Base-by-base conservation (phyloP, 106 monocot species). In the Posidonia australis region DNA sequence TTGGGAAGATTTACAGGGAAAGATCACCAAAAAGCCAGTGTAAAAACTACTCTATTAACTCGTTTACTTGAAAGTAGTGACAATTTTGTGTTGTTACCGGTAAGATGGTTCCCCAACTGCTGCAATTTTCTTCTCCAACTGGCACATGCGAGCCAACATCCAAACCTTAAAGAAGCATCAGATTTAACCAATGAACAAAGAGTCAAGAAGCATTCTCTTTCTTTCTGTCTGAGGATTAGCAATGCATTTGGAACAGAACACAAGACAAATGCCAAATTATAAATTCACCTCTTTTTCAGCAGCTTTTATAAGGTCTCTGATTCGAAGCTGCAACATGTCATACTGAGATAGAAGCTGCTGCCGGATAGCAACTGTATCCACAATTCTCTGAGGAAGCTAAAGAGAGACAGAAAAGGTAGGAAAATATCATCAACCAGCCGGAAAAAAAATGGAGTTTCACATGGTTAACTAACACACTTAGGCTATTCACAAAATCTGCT, bases 81-180 rank as follows among this genome's bases (percentile, higher is more conserved):
- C 11, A 61, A 13, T 42, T 44, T 61, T 13, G 42, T 19, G 20
- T 36, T 43, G 18, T 29, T 79, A 96, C 96, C 96, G 90, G 56
- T 96, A 96, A 30, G 90, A 96, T 70, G 90, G 82, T 46, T 96
- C 87, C 57, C 96, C 96, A 32, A 96, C 80, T 19, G 90, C 84
- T 60, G 87, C 18, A 72, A 96, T 96, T 75, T 96, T 96, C 72
- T 87, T 96, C 68, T 96, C 96, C 78, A 96, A 67, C 61, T 90
- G 90, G 71, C 76, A 83, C 90, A 96, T 96, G 25, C 96, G 84
- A 54, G 96, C 96, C 53, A 96, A 71, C 84, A 87, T 90, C 96
- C 86, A 96, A 44, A 90, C 82, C 96, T 96, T 82, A 14, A 61
- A 54, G 75, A 42, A 64, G 31, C 23, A 73, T 10, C 24, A 24